A percentile compares a stretch with the other conserved stretches of the same genome.
Evolutionary conservation across 2,329 filamentous ascomycete species (phyloP).

Genomic region (Passalora sequoiae): DNA sequence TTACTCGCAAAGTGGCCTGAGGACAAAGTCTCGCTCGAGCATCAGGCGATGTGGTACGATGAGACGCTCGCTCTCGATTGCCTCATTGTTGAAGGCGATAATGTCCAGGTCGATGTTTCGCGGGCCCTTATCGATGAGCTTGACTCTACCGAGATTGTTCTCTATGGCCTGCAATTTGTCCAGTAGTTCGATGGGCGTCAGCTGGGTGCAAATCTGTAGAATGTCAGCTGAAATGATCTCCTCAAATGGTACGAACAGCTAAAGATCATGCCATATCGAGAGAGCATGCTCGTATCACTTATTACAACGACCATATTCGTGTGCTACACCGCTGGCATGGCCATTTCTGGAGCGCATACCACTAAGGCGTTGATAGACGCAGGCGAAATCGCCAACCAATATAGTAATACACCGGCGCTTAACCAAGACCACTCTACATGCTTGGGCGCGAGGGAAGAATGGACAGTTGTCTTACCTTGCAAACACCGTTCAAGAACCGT

Average conservation of each 20-base stretch:
- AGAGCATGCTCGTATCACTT: no score
- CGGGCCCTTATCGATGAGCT: constrained; percentile 86
- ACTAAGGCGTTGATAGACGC: no score
- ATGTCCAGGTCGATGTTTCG: constrained; percentile 94
- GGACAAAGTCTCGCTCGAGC: constrained; percentile 86
- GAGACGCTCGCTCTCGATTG: constrained; percentile 65
- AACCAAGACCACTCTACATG: no score
- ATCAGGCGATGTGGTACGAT: constrained; percentile 80
- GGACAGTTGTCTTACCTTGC: constrained; percentile 83
- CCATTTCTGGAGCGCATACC: no score
- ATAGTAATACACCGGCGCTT: no score
- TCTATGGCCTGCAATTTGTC: constrained; percentile 82
- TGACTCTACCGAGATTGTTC: constrained; percentile 68
- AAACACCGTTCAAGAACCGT: constrained; percentile 85
- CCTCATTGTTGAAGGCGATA: constrained; percentile 68
- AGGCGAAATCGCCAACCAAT: no score
- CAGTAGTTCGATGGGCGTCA: constrained; percentile 70
- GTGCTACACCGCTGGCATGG: no score
- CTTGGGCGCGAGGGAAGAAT: no score
- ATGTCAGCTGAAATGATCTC: no score
- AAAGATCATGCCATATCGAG: no score
- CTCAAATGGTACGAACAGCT: no score
- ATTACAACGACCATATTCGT: no score
- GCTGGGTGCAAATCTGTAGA: constrained; percentile 68
- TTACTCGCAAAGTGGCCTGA: constrained; percentile 77